Evolutionary conservation across 179 eudicot species (phyloP).

Genomic region (Actinidia arguta): DNA sequence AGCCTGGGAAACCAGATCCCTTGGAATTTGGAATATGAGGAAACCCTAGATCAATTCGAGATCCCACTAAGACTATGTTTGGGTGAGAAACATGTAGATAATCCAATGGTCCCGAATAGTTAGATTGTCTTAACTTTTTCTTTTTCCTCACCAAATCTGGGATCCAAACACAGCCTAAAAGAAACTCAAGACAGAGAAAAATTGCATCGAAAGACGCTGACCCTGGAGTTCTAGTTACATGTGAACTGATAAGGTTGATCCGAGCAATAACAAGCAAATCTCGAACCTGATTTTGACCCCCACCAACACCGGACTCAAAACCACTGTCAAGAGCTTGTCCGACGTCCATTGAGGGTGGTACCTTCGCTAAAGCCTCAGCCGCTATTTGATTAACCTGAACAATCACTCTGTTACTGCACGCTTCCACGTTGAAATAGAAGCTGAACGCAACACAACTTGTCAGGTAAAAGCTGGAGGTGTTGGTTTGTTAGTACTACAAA

Average conservation of each 20-base stretch:
- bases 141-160: too few species aligned
- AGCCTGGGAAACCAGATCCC: not conserved
- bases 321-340: constrained; percentile 29
- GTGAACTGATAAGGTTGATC: constrained; percentile 24
- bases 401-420: not conserved
- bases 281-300: constrained; percentile 32
- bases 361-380: not conserved
- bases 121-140: too few species aligned
- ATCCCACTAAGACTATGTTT: not conserved
- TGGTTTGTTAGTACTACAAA: not conserved
- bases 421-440: accelerated
- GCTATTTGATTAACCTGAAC: constrained; percentile 21
- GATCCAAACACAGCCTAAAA: not conserved
- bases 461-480: not conserved
- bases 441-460: too few species aligned
- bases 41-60: not conserved
- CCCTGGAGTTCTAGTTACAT: constrained; percentile 16
- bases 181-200: not conserved
- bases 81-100: too few species aligned
- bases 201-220: not conserved
- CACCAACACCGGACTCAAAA: constrained; percentile 52
- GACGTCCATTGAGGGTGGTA: not conserved
- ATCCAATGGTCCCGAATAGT: too few species aligned
- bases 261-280: constrained; percentile 41
- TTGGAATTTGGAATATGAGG: not conserved